Percentiles rank a stretch among this genome's conserved stretches.
Conservation (phyloP, 257 asterid genomes). For the Fraxinus pennsylvanica region DNA sequence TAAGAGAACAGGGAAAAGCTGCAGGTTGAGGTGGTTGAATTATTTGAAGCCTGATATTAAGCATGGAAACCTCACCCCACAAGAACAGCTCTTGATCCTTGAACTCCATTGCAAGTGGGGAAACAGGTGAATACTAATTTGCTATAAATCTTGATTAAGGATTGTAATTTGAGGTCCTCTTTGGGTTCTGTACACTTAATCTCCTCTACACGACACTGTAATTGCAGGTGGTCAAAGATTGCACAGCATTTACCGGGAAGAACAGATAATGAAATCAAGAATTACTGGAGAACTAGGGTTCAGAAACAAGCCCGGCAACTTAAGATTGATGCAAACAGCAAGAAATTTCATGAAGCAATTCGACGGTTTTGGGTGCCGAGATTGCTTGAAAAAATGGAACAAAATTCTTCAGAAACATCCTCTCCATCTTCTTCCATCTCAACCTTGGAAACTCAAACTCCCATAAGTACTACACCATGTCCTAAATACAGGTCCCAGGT, state of each 20-base stretch:
- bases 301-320: conserved; percentile 89
- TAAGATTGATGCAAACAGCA: conserved; percentile 74
- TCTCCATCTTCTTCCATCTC: conserved; percentile 28
- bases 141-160: background rate
- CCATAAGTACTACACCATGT: conserved; percentile 20
- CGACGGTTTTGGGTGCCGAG: conserved; percentile 72
- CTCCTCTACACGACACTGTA: no score
- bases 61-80: conserved; percentile 75
- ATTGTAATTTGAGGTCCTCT: no score
- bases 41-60: conserved; percentile 83
- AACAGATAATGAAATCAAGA: conserved; percentile 85
- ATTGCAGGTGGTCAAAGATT: conserved; percentile 77
- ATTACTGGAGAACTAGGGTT: conserved; percentile 89
- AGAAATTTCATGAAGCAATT: conserved; percentile 63
- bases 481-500: conserved; percentile 22
- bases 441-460: conserved; percentile 38
- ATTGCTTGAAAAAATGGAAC: conserved; percentile 56
- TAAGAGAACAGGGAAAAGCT: conserved; percentile 86
- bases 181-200: background rate
- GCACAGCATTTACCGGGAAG: conserved; percentile 81
- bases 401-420: conserved; percentile 36
- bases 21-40: conserved; percentile 87
- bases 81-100: conserved; percentile 75
- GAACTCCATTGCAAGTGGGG: conserved; percentile 92
- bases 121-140: conserved; percentile 49